Evolutionary conservation across 2,329 filamentous ascomycete genomes (phyloP).

Genomic region (Aspergillus sp.): DNA sequence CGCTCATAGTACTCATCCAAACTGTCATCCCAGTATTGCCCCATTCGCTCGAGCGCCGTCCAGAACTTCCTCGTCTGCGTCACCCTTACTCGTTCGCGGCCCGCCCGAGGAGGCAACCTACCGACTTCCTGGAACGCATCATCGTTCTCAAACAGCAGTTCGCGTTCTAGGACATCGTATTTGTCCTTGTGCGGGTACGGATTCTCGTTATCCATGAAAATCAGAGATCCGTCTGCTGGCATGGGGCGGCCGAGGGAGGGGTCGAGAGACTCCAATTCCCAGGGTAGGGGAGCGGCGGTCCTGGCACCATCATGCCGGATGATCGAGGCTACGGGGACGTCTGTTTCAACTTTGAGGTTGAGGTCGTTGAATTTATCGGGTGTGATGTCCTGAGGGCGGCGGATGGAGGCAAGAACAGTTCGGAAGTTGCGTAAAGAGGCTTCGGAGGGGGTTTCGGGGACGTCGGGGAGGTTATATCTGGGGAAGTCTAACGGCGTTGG

Average conservation of each 20-base stretch:
- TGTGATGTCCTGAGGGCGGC: constrained; percentile 42
- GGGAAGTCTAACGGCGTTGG: constrained; percentile 56
- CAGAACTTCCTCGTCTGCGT: constrained; percentile 62
- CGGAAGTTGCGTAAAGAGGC: constrained; percentile 41
- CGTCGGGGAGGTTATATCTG: constrained; percentile 41
- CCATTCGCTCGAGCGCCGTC: constrained; percentile 58
- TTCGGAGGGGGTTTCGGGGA: constrained; percentile 33
- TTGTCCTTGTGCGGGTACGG: constrained; percentile 49
- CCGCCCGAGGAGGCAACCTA: constrained; percentile 46
- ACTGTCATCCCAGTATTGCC: constrained; percentile 63
- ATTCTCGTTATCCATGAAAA: constrained; percentile 49
- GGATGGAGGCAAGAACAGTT: constrained; percentile 44
- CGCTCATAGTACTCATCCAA: constrained; percentile 56
- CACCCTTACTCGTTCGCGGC: constrained; percentile 50
- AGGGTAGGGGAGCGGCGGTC: constrained; percentile 40
- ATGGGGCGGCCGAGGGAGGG: constrained; percentile 5
- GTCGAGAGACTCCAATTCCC: constrained; percentile 25
- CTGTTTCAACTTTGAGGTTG: constrained; percentile 40
- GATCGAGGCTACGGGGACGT: constrained; percentile 37
- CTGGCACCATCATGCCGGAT: constrained; percentile 35
- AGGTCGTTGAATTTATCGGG: constrained; percentile 39
- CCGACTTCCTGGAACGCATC: constrained; percentile 58
- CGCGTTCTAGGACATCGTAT: constrained; percentile 50
- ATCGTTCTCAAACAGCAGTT: constrained; percentile 56
- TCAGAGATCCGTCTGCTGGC: constrained; percentile 17